Evolutionary conservation across 805 yeast species (phyloP), one percentile per base, ranked within the genome.

Genomic region (Candida manassasensis): DNA sequence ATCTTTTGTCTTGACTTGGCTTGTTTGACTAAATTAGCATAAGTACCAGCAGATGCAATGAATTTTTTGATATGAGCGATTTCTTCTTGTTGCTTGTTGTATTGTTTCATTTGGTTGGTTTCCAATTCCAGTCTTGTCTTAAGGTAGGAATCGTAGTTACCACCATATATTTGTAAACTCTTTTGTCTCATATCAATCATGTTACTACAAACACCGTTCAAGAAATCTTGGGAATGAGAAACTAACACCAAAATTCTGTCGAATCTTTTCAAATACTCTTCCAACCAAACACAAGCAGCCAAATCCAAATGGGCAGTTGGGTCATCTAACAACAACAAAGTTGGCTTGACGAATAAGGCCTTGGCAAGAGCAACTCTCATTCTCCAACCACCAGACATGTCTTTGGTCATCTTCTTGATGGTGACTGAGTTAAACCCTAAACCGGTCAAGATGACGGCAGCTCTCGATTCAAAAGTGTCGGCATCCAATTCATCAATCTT

Each of bases 331-430:
- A 93, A 71, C 57, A 93, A 73, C 51, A 93, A 69, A 34, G 97
- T 89, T 58, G 98, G 98, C 73, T 93, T 90, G 49, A 93, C 97
- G 73, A 93, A 93, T 52, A 93, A 75, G 19, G 98, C 98, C 69
- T 93, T 93, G 42, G 96, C 96, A 44, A 93, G 74, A 29, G 98
- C 97, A 43, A 93, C 98, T 71, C 98, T 87, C 98, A 93, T 93
- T 74, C 88, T 88, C 98, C 98, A 93, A 62, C 98, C 98, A 78
- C 98, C 98, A 58, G 97, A 87, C 98, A 93, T 93, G 59, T 93
- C 97, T 67, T 87, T 89, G 55, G 98, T 93, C 69, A 81, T 83
- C 77, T 93, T 93, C 59, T 76, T 73, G 56, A 93, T 90, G 38
- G 97, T 90, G 48, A 67, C 66, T 38, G 83, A 56, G 67, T 84